phyloP scores from a whole-genome alignment of 2,329 filamentous ascomycete genomes.

The Penicillium sp. region DNA sequence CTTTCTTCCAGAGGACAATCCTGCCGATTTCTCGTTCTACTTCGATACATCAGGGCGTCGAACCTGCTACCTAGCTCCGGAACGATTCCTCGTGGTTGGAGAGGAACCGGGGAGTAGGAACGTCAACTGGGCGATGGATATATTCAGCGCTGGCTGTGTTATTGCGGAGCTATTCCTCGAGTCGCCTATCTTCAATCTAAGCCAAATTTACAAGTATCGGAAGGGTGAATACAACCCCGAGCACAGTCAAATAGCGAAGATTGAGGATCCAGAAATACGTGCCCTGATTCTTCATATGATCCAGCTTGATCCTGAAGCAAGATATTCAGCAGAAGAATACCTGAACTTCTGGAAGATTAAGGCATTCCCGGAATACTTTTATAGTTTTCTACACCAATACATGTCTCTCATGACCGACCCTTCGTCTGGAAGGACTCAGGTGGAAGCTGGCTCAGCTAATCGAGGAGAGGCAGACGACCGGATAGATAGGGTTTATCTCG shows the following conservation, averaged over 20 bases:
- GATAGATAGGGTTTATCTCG: slow-evolving; percentile 89
- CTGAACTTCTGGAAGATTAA: slow-evolving; percentile 89
- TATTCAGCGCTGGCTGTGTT: slow-evolving; percentile 95
- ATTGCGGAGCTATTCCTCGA: slow-evolving; percentile 97
- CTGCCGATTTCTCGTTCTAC: slow-evolving; percentile 96
- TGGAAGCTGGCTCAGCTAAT: slow-evolving; percentile 71
- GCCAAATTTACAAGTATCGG: slow-evolving; percentile 92
- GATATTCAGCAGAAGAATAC: slow-evolving; percentile 93
- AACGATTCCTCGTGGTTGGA: slow-evolving; percentile 79
- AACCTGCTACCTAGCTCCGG: slow-evolving; percentile 94
- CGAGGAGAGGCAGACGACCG: slow-evolving; percentile 88
- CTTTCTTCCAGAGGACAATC: slow-evolving; percentile 92
- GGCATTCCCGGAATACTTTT: slow-evolving; percentile 95
- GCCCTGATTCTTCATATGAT: slow-evolving; percentile 97
- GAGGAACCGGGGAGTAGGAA: slow-evolving; percentile 67
- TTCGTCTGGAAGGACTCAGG: slow-evolving; percentile 74
- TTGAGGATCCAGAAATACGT: slow-evolving; percentile 83
- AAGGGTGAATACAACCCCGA: slow-evolving; percentile 90
- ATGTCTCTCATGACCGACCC: slow-evolving; percentile 96
- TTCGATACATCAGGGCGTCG: slow-evolving; percentile 91
- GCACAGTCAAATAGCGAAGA: slow-evolving; percentile 78
- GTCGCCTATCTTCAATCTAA: slow-evolving; percentile 94
- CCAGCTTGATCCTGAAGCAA: slow-evolving; percentile 85
- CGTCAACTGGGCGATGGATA: slow-evolving; percentile 93
- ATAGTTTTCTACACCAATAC: slow-evolving; percentile 95